Evolutionary conservation across 2,329 filamentous ascomycete genomes (phyloP).

Genomic region (Penicillium sp.): DNA sequence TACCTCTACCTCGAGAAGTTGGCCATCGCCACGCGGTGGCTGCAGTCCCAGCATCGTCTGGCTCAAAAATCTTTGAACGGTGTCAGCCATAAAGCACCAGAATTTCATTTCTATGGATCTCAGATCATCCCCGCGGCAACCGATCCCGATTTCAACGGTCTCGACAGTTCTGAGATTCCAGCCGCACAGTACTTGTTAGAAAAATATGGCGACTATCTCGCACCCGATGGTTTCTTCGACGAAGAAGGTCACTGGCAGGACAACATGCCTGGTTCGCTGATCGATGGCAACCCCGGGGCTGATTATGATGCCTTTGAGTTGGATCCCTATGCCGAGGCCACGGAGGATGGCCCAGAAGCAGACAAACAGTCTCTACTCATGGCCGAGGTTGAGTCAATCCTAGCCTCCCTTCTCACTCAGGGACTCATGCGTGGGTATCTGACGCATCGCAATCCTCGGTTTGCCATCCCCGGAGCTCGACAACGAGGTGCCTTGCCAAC

Average conservation of each 20-base stretch:
- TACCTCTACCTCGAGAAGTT: conserved; percentile 73
- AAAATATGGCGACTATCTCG: conserved; percentile 39
- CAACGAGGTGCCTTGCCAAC: conserved; percentile 43
- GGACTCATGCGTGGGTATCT: conserved; percentile 82
- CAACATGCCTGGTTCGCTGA: conserved; percentile 25
- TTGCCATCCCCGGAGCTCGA: conserved; percentile 75
- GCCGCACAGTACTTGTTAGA: conserved; percentile 17
- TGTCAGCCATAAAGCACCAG: conserved; percentile 11
- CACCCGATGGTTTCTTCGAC: conserved; percentile 38
- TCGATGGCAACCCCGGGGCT: conserved; percentile 31
- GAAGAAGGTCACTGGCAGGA: conserved; percentile 30
- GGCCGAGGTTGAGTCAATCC: conserved; percentile 71
- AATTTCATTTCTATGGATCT: conserved; percentile 24
- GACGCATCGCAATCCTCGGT: conserved; percentile 71
- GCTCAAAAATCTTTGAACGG: conserved; percentile 9
- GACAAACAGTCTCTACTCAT: conserved; percentile 48
- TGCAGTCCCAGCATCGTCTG: conserved; percentile 52
- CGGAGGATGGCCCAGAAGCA: conserved; percentile 19
- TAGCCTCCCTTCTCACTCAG: conserved; percentile 76
- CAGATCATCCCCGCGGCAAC: conserved; percentile 32
- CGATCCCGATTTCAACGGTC: conserved; percentile 37
- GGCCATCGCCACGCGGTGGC: conserved; percentile 62
- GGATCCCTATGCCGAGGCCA: conserved; percentile 58
- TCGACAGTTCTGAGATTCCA: conserved; percentile 15
- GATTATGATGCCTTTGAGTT: conserved; percentile 49